A percentile compares a stretch with the other conserved stretches of the same genome.
Evolutionary conservation across 768 basidiomycete genomes (phyloP).

Genomic region (Pilatotrama ljubarskyi): DNA sequence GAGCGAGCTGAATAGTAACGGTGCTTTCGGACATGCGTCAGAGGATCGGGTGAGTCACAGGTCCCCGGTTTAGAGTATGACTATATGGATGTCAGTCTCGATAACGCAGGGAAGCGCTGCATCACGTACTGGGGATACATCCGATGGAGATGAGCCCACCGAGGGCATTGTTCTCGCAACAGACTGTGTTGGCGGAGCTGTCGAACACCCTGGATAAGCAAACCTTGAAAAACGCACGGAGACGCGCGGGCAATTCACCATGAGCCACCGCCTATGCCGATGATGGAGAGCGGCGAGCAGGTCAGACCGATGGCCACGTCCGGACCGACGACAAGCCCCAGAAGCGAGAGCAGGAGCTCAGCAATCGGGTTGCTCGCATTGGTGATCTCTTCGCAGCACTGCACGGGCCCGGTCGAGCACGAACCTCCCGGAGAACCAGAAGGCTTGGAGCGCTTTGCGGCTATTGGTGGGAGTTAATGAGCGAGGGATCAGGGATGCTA

Average conservation of each 20-base stretch:
- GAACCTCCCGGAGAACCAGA: not conserved
- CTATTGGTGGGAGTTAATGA: not conserved
- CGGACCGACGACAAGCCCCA: conserved; percentile 10
- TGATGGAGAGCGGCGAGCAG: conserved; percentile 15
- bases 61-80: conserved; percentile 1
- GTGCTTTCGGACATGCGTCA: not conserved
- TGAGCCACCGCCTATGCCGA: conserved; percentile 5
- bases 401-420: conserved; percentile 19
- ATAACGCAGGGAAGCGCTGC: no score
- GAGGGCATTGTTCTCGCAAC: conserved; percentile 11
- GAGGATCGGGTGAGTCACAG: no score
- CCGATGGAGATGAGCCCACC: conserved; percentile 10
- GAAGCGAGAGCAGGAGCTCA: conserved; percentile 3
- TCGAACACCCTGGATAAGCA: not conserved
- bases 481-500: not conserved
- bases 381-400: conserved; percentile 19
- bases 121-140: conserved; percentile 7
- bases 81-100: not conserved
- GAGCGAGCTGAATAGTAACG: not conserved
- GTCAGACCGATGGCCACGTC: conserved; percentile 4
- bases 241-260: conserved; percentile 2
- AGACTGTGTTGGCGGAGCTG: not conserved
- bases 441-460: conserved; percentile 1
- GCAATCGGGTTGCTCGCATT: not conserved
- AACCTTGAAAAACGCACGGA: not conserved